Percentiles rank a stretch among this genome's conserved stretches.
phyloP scores from a whole-genome alignment of 2,329 filamentous ascomycete genomes.

The Pestalotiopsis sp. region DNA sequence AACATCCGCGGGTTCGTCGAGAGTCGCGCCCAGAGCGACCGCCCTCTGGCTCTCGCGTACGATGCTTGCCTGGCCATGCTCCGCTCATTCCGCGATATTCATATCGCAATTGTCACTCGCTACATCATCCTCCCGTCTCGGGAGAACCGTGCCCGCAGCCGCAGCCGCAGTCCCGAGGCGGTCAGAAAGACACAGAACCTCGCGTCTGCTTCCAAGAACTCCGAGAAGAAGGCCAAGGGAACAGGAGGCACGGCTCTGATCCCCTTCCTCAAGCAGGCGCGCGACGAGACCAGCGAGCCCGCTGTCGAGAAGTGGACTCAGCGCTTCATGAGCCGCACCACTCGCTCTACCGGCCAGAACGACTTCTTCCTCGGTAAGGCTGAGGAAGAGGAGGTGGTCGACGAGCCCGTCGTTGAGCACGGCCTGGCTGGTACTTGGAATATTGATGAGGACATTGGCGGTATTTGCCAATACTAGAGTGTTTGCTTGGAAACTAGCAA shows the following conservation, averaged over 20 bases:
- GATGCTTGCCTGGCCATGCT: conserved; percentile 82
- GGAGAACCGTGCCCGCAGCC: conserved; percentile 67
- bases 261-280: conserved; percentile 92
- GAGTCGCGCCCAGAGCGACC: conserved; percentile 55
- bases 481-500: background rate
- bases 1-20: conserved; percentile 89
- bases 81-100: conserved; percentile 79
- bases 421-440: conserved; percentile 86
- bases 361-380: conserved; percentile 63
- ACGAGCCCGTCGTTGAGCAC: conserved; percentile 33
- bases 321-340: conserved; percentile 58
- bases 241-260: conserved; percentile 94
- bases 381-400: conserved; percentile 36
- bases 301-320: conserved; percentile 71
- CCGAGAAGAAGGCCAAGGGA: conserved; percentile 70
- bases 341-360: conserved; percentile 49
- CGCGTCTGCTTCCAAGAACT: conserved; percentile 56
- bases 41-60: conserved; percentile 76
- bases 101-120: conserved; percentile 93
- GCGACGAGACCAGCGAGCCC: conserved; percentile 93
- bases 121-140: conserved; percentile 92
- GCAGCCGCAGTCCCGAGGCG: conserved; percentile 60
- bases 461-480: conserved; percentile 56
- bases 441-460: conserved; percentile 79
- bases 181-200: conserved; percentile 52